A percentile compares a stretch with the other conserved stretches of the same genome.
These are phyloP conservation scores for Trametes punicea DNA, from an alignment of 768 basidiomycete species.

Conservation along the genomic window DNA sequence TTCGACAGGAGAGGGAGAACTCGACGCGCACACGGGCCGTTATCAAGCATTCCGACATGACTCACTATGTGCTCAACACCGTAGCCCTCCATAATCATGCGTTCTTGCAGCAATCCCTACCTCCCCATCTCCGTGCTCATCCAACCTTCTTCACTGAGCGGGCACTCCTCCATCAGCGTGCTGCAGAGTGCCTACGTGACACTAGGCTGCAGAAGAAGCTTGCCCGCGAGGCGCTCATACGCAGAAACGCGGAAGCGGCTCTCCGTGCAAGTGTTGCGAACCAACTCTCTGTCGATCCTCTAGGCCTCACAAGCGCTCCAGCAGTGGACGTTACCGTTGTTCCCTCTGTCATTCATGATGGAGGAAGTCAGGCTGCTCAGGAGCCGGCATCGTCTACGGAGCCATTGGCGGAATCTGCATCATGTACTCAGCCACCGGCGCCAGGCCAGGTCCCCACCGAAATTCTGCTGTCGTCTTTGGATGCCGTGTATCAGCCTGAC, in stretches of 20 bases:
- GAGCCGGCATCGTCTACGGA: not conserved
- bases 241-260: slow-evolving; percentile 9
- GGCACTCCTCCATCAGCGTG: not conserved
- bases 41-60: not conserved
- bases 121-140: not conserved
- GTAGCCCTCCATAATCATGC: slow-evolving; percentile 9
- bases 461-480: not conserved
- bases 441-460: too few relatives aligned
- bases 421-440: too few relatives aligned
- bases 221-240: slow-evolving; percentile 2
- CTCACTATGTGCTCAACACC: slow-evolving; percentile 1
- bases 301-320: not conserved
- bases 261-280: not conserved
- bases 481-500: too few relatives aligned
- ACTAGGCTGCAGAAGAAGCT: slow-evolving; percentile 17
- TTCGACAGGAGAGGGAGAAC: not conserved
- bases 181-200: slow-evolving; percentile 13
- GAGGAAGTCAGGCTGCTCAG: not conserved
- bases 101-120: not conserved
- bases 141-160: slow-evolving; percentile 1
- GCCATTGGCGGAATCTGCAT: not conserved
- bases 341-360: not conserved
- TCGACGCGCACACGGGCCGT: not conserved
- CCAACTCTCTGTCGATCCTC: not conserved
- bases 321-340: not conserved